Conservation (phyloP, 2,329 filamentous ascomycete species). For the Exophiala alcalophila region DNA sequence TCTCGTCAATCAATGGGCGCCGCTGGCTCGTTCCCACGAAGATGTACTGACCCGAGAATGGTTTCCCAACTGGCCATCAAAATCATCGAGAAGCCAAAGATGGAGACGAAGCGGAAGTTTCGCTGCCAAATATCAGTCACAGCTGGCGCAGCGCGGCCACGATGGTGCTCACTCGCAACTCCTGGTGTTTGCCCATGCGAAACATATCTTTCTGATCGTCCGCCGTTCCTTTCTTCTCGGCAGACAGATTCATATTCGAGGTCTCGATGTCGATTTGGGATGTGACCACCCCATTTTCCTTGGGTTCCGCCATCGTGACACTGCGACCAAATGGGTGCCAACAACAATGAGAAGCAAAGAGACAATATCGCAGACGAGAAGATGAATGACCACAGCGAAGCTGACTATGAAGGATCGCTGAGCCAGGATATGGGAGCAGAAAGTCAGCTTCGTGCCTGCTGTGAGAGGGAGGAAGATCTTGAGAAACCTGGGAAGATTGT, state of each 20-base stretch:
- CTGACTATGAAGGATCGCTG: too few species aligned
- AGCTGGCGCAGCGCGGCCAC: not conserved
- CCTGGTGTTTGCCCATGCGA: conserved; percentile 36
- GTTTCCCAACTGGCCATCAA: conserved; percentile 43
- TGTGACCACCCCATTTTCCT: conserved; percentile 21
- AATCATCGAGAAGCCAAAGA: conserved; percentile 42
- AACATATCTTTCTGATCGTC: conserved; percentile 37
- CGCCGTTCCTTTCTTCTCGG: conserved; percentile 32
- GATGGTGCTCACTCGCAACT: conserved; percentile 32
- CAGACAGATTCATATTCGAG: conserved; percentile 24
- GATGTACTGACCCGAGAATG: conserved; percentile 35
- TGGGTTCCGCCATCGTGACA: conserved; percentile 20
- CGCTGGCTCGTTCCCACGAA: not conserved
- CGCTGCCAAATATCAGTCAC: conserved; percentile 32
- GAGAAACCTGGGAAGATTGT: not conserved
- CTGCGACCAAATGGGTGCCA: conserved; percentile 19
- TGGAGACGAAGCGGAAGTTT: conserved; percentile 42
- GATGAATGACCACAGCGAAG: not conserved
- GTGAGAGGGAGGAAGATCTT: conserved; percentile 1
- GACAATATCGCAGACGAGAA: conserved; percentile 2
- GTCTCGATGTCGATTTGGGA: conserved; percentile 24
- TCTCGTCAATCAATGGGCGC: conserved; percentile 8
- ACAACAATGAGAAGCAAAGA: not conserved
- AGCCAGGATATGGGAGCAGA: too few species aligned
- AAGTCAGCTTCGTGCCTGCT: too few species aligned